Evolutionary conservation across 1,139 yeast species (phyloP), one percentile per base, ranked within the genome.

Genomic region (Yamadazyma membranifaciens): DNA sequence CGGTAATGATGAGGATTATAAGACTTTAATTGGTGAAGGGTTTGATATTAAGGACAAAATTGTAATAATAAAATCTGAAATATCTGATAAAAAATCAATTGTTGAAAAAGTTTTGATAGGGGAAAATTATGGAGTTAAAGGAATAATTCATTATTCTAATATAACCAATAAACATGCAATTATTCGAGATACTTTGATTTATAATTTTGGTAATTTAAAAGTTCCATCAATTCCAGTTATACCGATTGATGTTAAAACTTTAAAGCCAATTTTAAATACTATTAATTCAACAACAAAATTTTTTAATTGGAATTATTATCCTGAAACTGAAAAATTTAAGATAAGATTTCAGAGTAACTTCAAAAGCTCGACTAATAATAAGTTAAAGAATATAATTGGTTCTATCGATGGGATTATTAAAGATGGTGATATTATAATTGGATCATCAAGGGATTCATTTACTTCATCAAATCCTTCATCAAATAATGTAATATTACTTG

Each of bases 391-490:
- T 44, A 51, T 72, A 3, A 59, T 68, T 3, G 73, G 70, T 0
- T 44, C 62, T 3, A 45, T 71, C 4, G 59, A 64, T 15, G 77
- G 77, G 0, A 63, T 70, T 3, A 55, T 70, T 36, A 61, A 62
- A 39, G 77, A 70, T 49, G 74, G 73, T 5, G 71, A 62, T 36
- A 60, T 72, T 9, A 55, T 72, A 1, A 64, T 72, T 40, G 78
- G 77, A 0, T 70, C 74, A 2, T 56, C 66, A 9, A 54, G 77
- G 35, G 78, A 72, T 44, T 61, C 72, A 2, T 58, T 67, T 34
- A 65, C 73, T 0, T 53, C 65, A 0, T 49, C 66, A 0, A 65
- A 67, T 45, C 75, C 75, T 1, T 54, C 65, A 37, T 66, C 74
- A 43, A 65, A 66, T 7, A 76, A 71, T 43, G 76, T 69, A 1